Evolutionary conservation across 352 stramenopile species (phyloP).

Genomic region (Globisporangium polare): DNA sequence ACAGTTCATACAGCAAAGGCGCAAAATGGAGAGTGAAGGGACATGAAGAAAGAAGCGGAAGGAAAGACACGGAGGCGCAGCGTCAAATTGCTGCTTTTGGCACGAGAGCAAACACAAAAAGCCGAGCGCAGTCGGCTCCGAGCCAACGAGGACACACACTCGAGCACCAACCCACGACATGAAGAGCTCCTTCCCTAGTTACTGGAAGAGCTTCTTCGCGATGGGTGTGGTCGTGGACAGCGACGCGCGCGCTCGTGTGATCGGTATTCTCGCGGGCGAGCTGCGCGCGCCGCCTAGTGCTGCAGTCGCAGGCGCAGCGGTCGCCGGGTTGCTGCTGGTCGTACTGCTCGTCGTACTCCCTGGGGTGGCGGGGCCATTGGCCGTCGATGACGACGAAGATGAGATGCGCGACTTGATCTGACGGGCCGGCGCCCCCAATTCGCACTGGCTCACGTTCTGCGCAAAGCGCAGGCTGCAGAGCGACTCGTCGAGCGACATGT

Average conservation of each 20-base stretch:
- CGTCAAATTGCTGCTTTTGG: conserved; percentile 4
- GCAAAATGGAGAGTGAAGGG: neutral
- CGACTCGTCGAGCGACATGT: conserved; percentile 94
- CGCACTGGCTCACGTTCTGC: conserved; percentile 95
- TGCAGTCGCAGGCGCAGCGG: neutral
- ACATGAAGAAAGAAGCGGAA: neutral
- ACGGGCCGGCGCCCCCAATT: conserved; percentile 93
- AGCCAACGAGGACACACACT: neutral
- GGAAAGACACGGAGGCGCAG: neutral
- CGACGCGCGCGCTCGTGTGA: conserved; percentile 4
- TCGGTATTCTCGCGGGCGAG: conserved; percentile 19
- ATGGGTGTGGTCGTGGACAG: conserved; percentile 21
- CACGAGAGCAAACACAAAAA: conserved; percentile 8
- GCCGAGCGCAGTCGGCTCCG: neutral
- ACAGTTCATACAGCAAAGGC: neutral
- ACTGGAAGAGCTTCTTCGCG: conserved; percentile 35
- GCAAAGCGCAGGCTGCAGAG: conserved; percentile 99
- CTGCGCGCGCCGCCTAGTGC: conserved; percentile 7
- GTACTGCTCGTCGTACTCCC: conserved; percentile 14
- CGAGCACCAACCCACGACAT: conserved; percentile 1
- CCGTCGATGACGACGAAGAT: neutral
- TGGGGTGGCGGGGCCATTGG: conserved; percentile 3
- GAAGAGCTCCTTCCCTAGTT: neutral
- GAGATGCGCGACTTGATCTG: conserved; percentile 72
- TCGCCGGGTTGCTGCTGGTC: conserved; percentile 7